A percentile compares a stretch with the other conserved stretches of the same genome.
Conservation (phyloP, 306 rosid species). For the Mimosa bimucronata region DNA sequence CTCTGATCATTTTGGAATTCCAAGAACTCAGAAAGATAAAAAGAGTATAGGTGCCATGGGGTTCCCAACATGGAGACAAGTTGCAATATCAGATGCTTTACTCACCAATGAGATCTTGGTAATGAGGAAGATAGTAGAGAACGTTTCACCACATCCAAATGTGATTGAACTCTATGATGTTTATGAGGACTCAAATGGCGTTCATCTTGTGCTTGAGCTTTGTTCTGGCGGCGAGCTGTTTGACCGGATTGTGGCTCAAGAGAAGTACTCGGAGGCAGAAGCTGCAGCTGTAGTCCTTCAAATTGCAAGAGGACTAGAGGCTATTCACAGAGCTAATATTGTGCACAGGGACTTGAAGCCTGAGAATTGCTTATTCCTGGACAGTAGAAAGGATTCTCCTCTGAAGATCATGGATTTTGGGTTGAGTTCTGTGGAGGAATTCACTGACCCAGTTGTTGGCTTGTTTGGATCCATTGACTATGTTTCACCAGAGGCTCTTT, state of each 20-base stretch:
- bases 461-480: constrained; percentile 96
- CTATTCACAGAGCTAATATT: constrained; percentile 66
- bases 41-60: constrained; percentile 41
- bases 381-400: constrained; percentile 57
- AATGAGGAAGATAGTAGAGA: constrained; percentile 83
- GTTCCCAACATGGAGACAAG: constrained; percentile 53
- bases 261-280: constrained; percentile 61
- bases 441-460: constrained; percentile 89
- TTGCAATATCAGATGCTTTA: constrained; percentile 70
- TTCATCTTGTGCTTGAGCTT: constrained; percentile 83
- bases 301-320: constrained; percentile 70
- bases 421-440: constrained; percentile 84
- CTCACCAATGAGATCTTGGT: constrained; percentile 84
- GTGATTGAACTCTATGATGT: constrained; percentile 91
- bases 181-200: constrained; percentile 76
- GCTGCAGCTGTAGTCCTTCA: constrained; percentile 79
- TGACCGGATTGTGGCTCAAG: constrained; percentile 79
- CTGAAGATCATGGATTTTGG: constrained; percentile 96
- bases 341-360: constrained; percentile 92
- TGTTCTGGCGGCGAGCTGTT: constrained; percentile 89
- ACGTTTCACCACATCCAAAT: constrained; percentile 80
- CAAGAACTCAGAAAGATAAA: constrained; percentile 30
- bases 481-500: constrained; percentile 95
- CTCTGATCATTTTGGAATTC: constrained; percentile 32
- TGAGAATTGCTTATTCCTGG: constrained; percentile 77